These are phyloP conservation scores for Clathrospora elynae DNA, from an alignment of 2,329 filamentous ascomycete species.

Conservation along the genomic window DNA sequence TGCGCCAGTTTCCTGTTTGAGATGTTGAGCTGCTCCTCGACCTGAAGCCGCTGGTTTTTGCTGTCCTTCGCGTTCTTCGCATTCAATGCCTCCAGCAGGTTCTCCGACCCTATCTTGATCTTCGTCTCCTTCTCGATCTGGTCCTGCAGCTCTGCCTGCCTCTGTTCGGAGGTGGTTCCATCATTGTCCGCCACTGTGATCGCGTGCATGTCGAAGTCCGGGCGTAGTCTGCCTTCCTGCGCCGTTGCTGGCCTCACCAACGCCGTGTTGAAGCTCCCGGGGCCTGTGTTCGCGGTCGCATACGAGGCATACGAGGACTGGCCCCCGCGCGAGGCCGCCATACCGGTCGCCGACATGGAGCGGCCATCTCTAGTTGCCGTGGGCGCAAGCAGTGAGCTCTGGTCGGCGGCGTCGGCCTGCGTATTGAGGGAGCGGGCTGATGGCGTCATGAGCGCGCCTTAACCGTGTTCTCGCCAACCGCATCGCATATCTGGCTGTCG, in stretches of 20 bases:
- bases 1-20: constrained; percentile 75
- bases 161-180: constrained; percentile 67
- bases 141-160: constrained; percentile 76
- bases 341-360: constrained; percentile 59
- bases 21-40: constrained; percentile 84
- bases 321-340: constrained; percentile 65
- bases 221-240: constrained; percentile 64
- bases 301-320: constrained; percentile 69
- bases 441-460: constrained; percentile 51
- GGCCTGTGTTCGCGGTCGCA: constrained; percentile 67
- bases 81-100: constrained; percentile 93
- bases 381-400: constrained; percentile 52
- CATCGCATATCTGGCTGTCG: constrained; percentile 45
- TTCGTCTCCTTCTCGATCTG: constrained; percentile 94
- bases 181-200: constrained; percentile 66
- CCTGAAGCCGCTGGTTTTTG: constrained; percentile 65
- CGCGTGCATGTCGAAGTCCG: constrained; percentile 61
- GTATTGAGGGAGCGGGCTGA: constrained; percentile 49
- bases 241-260: constrained; percentile 71
- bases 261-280: constrained; percentile 88
- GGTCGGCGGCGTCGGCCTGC: constrained; percentile 44
- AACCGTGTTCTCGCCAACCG: constrained; percentile 44
- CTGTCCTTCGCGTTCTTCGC: constrained; percentile 94
- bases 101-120: constrained; percentile 97
- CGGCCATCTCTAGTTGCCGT: constrained; percentile 58